Evolutionary conservation across 2,329 filamentous ascomycete genomes (phyloP), one percentile per base, ranked within the genome.

Genomic region (Ophiocordyceps camponoti-floridani): DNA sequence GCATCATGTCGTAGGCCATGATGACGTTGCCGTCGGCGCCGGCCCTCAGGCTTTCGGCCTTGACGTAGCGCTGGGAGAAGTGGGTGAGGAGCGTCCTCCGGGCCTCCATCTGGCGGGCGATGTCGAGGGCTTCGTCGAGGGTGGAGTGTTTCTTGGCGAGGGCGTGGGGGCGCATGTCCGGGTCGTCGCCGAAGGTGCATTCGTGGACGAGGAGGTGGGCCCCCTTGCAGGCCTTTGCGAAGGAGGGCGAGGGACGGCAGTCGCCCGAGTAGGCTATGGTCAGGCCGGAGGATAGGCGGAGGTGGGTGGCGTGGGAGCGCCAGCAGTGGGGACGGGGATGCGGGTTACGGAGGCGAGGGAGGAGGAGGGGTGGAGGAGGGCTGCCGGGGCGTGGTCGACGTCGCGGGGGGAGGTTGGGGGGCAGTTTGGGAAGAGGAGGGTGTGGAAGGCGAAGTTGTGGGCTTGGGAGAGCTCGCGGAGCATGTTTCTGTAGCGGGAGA

Each of bases 211-310:
- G 75, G 7, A 98, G 72, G 13, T 89, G 94, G 2, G 82, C 79
- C 49, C 78, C 79, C 41, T 66, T 65, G 41, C 84, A 93, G 43
- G 89, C 82, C 12, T 61, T 52, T 0, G 77, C 75, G 56, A 98
- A 95, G 0, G 64, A 57, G 2, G 64, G 54, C 4, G 77, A 85
- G 0, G 91, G 91, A 7, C 91, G 75, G 58, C 89, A 96, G 65
- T 98, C 91, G 46, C 91, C 91, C 4, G 85, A 94, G 64, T 94
- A 98, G 41, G 86, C 85, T 46, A 94, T 71, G 58, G 89, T 91
- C 58, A 98, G 82, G 16, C 78, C 82, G 1, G 77, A 76, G 0
- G 82, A 75, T 61, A 89, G 89, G 10, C 83, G 84, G 19, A 96
- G 66, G 18, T 80, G 79, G 2, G 82, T 76, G 0, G 82, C 91